Evolutionary conservation across 495 filamentous ascomycete genomes (phyloP), one percentile per base, ranked within the genome.

Genomic region (Neurospora sp.): DNA sequence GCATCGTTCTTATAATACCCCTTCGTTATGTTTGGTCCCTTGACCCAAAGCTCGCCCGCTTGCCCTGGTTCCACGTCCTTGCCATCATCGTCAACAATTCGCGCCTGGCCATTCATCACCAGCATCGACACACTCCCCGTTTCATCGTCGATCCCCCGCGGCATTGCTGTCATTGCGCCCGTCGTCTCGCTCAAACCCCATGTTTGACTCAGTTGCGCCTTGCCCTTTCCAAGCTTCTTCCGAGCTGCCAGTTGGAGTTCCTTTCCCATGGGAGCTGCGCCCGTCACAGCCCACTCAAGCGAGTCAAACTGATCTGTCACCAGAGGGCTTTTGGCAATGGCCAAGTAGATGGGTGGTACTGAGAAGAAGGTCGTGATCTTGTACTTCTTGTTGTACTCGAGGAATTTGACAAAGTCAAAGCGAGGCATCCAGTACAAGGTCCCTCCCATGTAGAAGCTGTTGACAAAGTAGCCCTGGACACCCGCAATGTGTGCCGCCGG

Each of bases 151-250:
- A 27, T 59, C 1, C 70, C 77, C 5, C 72, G n/a, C 4, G 78
- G 77, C 18, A 77, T 73, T 3, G 72, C 10, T 0, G 80, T 83
- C 40, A 80, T 76, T 2, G 62, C 70, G 12, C 82, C 82, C 18
- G 79, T 78, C 31, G 83, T 85, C 86, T 93, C 91, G 31, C 90
- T 93, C 83, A 93, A 87, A 0, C 92, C 92, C 89, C 91, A 94
- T 0, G 90, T 90, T 78, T 94, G 92, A 71, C 85, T 88, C 23
- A 84, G 48, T n/a, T 75, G 70, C 79, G 85, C 74, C 77, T 73
- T 74, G 10, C 82, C 74, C 77, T 78, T 73, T 73, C 86, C 75
- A 71, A 86, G 38, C 69, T 79, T 82, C 54, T 71, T 77, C 69
- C 59, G 40, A 10, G 75, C 80, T 10, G 73, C 78, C 9, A 62